Evolutionary conservation across 2,329 filamentous ascomycete species (phyloP).

Genomic region (Alternaria dauci): DNA sequence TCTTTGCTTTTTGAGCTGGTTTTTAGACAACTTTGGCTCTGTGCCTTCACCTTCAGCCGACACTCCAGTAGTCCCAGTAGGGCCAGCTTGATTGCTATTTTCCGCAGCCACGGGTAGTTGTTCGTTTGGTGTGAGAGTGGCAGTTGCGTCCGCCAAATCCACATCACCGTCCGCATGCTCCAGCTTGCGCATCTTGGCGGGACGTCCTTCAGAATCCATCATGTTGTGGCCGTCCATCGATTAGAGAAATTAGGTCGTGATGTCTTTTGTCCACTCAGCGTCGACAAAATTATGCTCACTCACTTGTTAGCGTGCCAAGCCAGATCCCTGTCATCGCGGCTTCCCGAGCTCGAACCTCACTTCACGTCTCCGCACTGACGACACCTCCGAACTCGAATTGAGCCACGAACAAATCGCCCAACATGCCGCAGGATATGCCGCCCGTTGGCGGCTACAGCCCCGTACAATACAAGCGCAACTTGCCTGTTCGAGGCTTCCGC

Average conservation of each 20-base stretch:
- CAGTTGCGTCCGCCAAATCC: conserved; percentile 18
- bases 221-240: conserved; percentile 14
- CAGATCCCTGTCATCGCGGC: conserved; percentile 30
- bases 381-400: conserved; percentile 40
- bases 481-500: conserved; percentile 89
- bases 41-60: conserved; percentile 13
- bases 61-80: conserved; percentile 5
- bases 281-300: conserved; percentile 41
- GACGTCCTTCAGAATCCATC: conserved; percentile 66
- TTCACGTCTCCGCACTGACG: conserved; percentile 40
- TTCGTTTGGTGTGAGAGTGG: conserved; percentile 21
- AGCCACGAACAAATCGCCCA: conserved; percentile 50
- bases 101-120: conserved; percentile 19
- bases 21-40: conserved; percentile 74
- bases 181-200: conserved; percentile 64
- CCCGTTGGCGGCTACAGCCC: conserved; percentile 92
- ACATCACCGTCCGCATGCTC: conserved; percentile 42
- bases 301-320: conserved; percentile 39
- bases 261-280: conserved; percentile 28
- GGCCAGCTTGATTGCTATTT: conserved; percentile 19
- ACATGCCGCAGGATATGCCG: conserved; percentile 98
- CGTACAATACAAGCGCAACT: conserved; percentile 98
- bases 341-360: conserved; percentile 33
- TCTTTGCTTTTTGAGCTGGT: conserved; percentile 80
- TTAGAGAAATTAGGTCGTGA: conserved; percentile 6